Base-by-base conservation (phyloP, 2,329 filamentous ascomycete genomes). In the Neofusicoccum sp. region DNA sequence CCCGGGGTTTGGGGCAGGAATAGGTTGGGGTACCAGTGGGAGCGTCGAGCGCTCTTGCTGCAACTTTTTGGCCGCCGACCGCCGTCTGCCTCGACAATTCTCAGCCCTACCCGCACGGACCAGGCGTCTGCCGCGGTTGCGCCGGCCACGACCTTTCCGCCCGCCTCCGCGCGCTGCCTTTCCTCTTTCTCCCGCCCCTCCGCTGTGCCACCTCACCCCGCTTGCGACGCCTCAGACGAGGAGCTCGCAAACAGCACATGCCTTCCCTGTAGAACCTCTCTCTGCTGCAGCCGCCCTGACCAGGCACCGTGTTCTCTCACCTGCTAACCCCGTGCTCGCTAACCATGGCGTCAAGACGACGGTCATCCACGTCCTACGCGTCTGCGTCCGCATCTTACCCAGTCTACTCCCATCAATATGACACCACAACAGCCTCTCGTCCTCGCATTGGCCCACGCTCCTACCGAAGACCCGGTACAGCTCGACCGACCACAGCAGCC, bases 401-500 rank as follows among this genome's bases (percentile, higher is more conserved):
- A 1, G 70, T 70, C 5, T 73, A 73, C 62, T 68, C 68, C 7
- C 74, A 77, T 66, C 70, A 72, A 64, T 74, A 76, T 43, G 70
- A 73, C 45, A 76, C 73, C 3, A 77, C 75, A 6, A 74, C 73
- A 1, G 71, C 70, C 6, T 77, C 76, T 31, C 74, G 72, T 50
- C 71, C 72, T 28, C 71, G 70, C 29, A 59, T 61, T 8, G 48
- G 58, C n/a, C 70, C 70, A 7, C 68, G 69, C 59, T 73, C 71
- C 50, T 73, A 70, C 52, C 76, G 69, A 6, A 71, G 78, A 39
- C 76, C 77, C 45, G 76, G 77, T 33, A 84, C 81, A 62, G 79
- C 77, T 56, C 77, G 80, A 43, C 83, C 82, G 56, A 79, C 80
- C 64, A 87, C 85, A 41, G 80, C 80, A 52, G 79, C 82, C 34